Conservation (phyloP, 208 protist genomes). For the Acanthamoeba castellanii region DNA sequence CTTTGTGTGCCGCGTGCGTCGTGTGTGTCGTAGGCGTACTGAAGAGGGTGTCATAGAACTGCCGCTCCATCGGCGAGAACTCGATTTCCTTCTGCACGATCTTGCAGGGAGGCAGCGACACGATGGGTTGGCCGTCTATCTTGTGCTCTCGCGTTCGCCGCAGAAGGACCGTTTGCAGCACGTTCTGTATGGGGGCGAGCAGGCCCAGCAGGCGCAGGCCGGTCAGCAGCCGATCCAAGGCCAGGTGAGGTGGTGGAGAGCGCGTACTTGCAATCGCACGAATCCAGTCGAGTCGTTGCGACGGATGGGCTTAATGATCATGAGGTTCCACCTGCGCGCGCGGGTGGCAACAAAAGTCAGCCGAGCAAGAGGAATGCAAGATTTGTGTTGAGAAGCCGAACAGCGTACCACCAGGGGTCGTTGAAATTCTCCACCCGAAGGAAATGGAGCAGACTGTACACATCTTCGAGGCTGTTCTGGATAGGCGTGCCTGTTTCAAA, state of each 20-base stretch:
- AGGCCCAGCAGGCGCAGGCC: neutral
- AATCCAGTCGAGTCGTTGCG: constrained; percentile 70
- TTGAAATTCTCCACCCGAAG: constrained; percentile 77
- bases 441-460: constrained; percentile 89
- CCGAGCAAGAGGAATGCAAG: no score
- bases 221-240: neutral
- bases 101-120: constrained; percentile 71
- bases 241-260: neutral
- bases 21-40: neutral
- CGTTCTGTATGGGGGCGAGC: neutral
- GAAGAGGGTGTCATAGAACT: constrained; percentile 70
- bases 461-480: constrained; percentile 90
- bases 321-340: constrained; percentile 64
- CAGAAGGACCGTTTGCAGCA: constrained; percentile 54
- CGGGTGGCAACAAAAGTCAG: neutral
- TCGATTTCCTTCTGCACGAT: constrained; percentile 46
- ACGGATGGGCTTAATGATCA: constrained; percentile 70
- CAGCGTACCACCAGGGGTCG: constrained; percentile 63
- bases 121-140: constrained; percentile 70
- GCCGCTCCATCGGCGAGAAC: constrained; percentile 58
- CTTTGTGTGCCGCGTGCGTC: neutral
- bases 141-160: constrained; percentile 56
- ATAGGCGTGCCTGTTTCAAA: constrained; percentile 85
- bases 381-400: neutral
- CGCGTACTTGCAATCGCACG: constrained; percentile 14